These are phyloP conservation scores for Trichoderma sp. DNA, from an alignment of 2,329 filamentous ascomycete genomes.

Conservation along the genomic window DNA sequence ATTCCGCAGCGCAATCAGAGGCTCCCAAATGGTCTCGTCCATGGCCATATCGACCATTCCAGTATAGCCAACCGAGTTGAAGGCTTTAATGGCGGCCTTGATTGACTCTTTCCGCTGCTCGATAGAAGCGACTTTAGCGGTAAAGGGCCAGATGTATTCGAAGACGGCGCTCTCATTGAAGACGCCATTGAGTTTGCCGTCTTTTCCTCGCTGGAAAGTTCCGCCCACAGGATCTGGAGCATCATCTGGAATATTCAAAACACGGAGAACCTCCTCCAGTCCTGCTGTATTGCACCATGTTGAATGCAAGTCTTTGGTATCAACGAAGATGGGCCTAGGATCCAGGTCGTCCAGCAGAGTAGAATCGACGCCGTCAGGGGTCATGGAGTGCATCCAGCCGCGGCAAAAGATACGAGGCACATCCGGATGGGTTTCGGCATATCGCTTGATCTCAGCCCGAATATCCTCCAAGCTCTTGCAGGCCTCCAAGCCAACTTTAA, in stretches of 20 bases:
- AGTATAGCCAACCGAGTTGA: conserved; percentile 55
- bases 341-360: conserved; percentile 52
- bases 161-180: conserved; percentile 55
- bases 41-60: conserved; percentile 62
- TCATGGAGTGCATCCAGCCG: conserved; percentile 58
- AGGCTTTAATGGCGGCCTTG: conserved; percentile 50
- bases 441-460: conserved; percentile 45
- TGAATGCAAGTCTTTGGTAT: conserved; percentile 58
- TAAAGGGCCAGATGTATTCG: conserved; percentile 56
- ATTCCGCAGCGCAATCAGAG: conserved; percentile 47
- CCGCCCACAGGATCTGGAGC: conserved; percentile 53
- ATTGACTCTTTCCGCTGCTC: conserved; percentile 52
- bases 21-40: conserved; percentile 58
- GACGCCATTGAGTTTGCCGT: conserved; percentile 51
- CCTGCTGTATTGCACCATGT: conserved; percentile 58
- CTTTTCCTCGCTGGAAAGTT: conserved; percentile 50
- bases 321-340: conserved; percentile 56
- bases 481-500: conserved; percentile 50
- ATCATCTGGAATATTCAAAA: conserved; percentile 43
- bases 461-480: conserved; percentile 54
- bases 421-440: conserved; percentile 49
- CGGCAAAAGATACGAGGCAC: conserved; percentile 53
- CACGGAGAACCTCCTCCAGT: conserved; percentile 43
- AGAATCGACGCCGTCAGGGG: conserved; percentile 47
- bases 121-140: conserved; percentile 48